These are phyloP conservation scores for Elaeagnus macrophylla DNA, from an alignment of 306 rosid genomes.

Conservation along the genomic window DNA sequence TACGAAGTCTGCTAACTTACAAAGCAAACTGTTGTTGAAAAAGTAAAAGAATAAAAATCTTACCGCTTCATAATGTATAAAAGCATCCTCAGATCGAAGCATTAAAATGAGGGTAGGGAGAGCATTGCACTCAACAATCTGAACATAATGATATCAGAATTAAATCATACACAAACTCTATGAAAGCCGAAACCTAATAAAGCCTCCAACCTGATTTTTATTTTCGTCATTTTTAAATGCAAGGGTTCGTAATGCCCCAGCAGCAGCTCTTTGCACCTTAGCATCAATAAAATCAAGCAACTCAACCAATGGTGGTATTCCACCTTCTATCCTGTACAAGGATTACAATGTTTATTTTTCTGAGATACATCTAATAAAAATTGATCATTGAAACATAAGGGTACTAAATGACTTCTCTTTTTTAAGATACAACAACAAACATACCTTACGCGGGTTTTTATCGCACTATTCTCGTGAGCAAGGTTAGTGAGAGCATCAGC, in stretches of 20 bases:
- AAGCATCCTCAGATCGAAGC: constrained; percentile 93
- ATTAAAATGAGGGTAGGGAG: constrained; percentile 93
- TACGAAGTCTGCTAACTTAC: constrained; percentile 13
- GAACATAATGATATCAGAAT: constrained; percentile 23
- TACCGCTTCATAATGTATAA: constrained; percentile 98
- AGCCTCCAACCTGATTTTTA: constrained; percentile 69
- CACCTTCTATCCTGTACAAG: constrained; percentile 80
- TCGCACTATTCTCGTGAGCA: constrained; percentile 94
- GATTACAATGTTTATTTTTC: not conserved
- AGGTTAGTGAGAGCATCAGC: constrained; percentile 98
- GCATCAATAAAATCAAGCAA: constrained; percentile 77
- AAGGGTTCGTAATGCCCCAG: constrained; percentile 90
- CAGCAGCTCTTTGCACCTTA: constrained; percentile 98
- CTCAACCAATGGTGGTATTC: constrained; percentile 92
- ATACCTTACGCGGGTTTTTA: constrained; percentile 93
- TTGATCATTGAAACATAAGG: constrained; percentile 13
- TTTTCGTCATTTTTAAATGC: constrained; percentile 94
- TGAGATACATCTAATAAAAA: not conserved
- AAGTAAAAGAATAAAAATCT: constrained; percentile 17
- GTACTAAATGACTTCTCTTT: constrained; percentile 1
- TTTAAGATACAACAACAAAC: constrained; percentile 15
- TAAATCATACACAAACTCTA: constrained; percentile 10
- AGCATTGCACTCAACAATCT: constrained; percentile 98
- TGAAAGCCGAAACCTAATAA: constrained; percentile 15
- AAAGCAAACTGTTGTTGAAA: not conserved